Evolutionary conservation across 2,329 filamentous ascomycete genomes (phyloP).

Genomic region (Hypoxylon sp.): DNA sequence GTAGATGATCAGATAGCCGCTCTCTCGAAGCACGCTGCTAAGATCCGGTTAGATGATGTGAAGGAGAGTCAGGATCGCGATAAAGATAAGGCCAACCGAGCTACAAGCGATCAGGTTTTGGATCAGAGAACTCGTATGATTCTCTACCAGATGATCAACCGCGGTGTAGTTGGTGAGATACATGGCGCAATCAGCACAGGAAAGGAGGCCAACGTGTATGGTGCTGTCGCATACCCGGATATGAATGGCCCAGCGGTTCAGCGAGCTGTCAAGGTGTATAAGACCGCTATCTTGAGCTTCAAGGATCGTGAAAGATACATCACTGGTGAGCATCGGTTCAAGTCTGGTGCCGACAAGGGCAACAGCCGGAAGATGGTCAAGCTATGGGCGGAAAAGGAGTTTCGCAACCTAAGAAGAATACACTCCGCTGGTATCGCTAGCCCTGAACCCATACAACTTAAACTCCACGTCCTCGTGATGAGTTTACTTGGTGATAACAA

Average conservation of each 20-base stretch:
- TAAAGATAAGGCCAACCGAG: conserved; percentile 90
- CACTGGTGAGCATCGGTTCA: conserved; percentile 91
- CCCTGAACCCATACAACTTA: conserved; percentile 87
- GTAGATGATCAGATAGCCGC: conserved; percentile 88
- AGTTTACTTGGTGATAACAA: conserved; percentile 87
- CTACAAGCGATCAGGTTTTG: conserved; percentile 92
- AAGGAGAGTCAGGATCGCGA: conserved; percentile 64
- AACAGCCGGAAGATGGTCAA: conserved; percentile 98
- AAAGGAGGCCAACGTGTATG: conserved; percentile 98
- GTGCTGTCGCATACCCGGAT: conserved; percentile 74
- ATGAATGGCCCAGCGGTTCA: conserved; percentile 67
- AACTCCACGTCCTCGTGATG: conserved; percentile 96
- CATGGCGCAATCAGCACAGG: conserved; percentile 96
- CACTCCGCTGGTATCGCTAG: conserved; percentile 86
- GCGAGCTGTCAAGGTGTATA: conserved; percentile 97
- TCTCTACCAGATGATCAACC: conserved; percentile 93
- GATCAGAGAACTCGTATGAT: conserved; percentile 96
- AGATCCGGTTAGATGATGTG: conserved; percentile 79
- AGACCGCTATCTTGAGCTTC: conserved; percentile 96
- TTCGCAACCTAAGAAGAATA: conserved; percentile 88
- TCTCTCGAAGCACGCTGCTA: conserved; percentile 84
- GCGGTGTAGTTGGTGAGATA: conserved; percentile 86
- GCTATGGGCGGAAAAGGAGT: conserved; percentile 98
- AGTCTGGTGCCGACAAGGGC: conserved; percentile 89
- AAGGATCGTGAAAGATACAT: conserved; percentile 98